Evolutionary conservation across 129 eudicot species (phyloP).

Genomic region (Arctium minus): DNA sequence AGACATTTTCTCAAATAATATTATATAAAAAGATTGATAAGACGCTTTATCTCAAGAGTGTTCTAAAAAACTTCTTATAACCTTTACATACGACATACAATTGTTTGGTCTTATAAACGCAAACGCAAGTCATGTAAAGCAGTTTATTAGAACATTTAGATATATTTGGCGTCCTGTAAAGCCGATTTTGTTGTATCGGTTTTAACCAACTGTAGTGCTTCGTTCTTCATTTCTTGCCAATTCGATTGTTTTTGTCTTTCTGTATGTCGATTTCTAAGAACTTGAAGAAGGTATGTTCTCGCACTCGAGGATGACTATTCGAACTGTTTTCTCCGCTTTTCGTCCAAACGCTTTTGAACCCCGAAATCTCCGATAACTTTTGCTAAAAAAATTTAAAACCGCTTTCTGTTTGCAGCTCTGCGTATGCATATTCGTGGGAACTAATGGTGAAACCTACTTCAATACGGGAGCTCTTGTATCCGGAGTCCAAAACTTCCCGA

Average conservation of each 20-base stretch:
- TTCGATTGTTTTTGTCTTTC: too few relatives aligned
- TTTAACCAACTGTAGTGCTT: too few relatives aligned
- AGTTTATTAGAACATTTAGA: neutral
- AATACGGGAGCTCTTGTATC: conserved; percentile 66
- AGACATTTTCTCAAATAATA: too few relatives aligned
- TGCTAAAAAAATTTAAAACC: neutral
- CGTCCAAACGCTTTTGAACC: neutral
- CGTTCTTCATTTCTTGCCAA: too few relatives aligned
- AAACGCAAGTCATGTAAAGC: too few relatives aligned
- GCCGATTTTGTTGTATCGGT: neutral
- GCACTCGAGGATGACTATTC: too few relatives aligned
- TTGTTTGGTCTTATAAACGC: too few relatives aligned
- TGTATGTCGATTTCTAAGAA: too few relatives aligned
- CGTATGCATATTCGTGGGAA: conserved; percentile 57
- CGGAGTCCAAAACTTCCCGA: conserved; percentile 68
- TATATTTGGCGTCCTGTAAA: neutral
- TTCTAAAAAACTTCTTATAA: too few relatives aligned
- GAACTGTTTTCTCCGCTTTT: neutral
- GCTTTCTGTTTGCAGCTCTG: conserved; percentile 47
- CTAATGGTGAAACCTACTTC: conserved; percentile 67
- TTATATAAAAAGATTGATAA: neutral
- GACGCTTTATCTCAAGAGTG: too few relatives aligned
- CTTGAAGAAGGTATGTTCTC: too few relatives aligned
- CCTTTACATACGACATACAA: neutral
- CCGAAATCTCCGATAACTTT: neutral